Conservation (phyloP, 345 rosid genomes). For the Hibiscus tridactylites region DNA sequence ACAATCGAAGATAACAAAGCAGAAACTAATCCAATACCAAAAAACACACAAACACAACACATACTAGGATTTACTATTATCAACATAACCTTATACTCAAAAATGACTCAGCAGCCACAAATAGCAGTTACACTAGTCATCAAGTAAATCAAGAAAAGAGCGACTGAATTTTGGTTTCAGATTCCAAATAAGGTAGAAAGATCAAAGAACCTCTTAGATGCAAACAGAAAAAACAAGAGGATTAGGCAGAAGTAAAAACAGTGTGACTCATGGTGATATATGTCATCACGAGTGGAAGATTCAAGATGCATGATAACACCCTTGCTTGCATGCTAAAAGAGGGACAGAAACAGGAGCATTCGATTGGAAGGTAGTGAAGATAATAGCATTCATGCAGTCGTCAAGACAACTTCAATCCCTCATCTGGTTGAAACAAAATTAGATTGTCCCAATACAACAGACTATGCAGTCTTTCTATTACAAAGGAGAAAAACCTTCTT, state of each 20-base stretch:
- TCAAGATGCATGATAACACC: neutral
- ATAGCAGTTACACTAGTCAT: neutral
- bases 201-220: neutral
- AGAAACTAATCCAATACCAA: neutral
- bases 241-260: neutral
- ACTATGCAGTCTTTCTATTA: neutral
- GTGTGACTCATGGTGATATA: neutral
- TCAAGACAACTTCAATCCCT: neutral
- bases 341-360: neutral
- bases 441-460: neutral
- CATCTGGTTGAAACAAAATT: neutral
- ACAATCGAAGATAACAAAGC: neutral
- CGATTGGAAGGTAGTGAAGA: neutral
- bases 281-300: neutral
- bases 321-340: neutral
- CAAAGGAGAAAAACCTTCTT: slow-evolving; percentile 58
- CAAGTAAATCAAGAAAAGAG: neutral
- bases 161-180: neutral
- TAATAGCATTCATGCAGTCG: neutral
- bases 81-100: neutral
- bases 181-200: neutral
- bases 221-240: neutral
- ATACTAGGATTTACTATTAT: neutral
- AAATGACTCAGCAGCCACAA: neutral
- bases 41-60: neutral